Evolutionary conservation across 768 basidiomycete species (phyloP).

Genomic region (Leucosporidium yakuticum): DNA sequence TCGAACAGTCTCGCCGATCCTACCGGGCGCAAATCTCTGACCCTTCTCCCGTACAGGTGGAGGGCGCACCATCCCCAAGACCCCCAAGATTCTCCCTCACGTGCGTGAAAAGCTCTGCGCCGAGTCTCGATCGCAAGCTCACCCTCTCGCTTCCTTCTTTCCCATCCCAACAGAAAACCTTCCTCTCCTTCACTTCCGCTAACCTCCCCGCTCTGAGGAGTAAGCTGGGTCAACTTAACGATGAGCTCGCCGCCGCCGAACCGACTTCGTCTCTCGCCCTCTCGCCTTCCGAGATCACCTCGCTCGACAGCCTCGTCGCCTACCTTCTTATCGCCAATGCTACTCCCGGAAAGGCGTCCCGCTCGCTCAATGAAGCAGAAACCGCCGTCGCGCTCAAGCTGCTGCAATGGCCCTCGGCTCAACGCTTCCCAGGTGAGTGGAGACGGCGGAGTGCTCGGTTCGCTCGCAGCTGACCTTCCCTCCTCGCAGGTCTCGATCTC

Average conservation of each 20-base stretch:
- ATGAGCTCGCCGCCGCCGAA: conserved; percentile 56
- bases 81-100: conserved; percentile 19
- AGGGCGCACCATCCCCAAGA: conserved; percentile 14
- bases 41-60: conserved; percentile 10
- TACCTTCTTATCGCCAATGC: conserved; percentile 23
- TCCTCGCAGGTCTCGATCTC: conserved; percentile 68
- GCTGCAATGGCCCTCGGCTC: conserved; percentile 25
- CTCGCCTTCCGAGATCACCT: conserved; percentile 38
- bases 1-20: background rate
- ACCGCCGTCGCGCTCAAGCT: conserved; percentile 23
- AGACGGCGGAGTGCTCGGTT: background rate
- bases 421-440: background rate
- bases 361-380: conserved; percentile 14
- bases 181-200: conserved; percentile 77
- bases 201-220: conserved; percentile 70
- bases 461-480: background rate
- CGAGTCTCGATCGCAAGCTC: too few relatives aligned
- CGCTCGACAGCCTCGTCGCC: conserved; percentile 26
- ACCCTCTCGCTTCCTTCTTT: background rate
- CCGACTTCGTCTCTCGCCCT: conserved; percentile 25
- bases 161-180: conserved; percentile 25
- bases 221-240: conserved; percentile 60
- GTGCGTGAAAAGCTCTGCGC: background rate
- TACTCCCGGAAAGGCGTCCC: conserved; percentile 33
- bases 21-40: background rate